Conservation (phyloP, 75 land plant genomes). For the Picea sitchensis region DNA sequence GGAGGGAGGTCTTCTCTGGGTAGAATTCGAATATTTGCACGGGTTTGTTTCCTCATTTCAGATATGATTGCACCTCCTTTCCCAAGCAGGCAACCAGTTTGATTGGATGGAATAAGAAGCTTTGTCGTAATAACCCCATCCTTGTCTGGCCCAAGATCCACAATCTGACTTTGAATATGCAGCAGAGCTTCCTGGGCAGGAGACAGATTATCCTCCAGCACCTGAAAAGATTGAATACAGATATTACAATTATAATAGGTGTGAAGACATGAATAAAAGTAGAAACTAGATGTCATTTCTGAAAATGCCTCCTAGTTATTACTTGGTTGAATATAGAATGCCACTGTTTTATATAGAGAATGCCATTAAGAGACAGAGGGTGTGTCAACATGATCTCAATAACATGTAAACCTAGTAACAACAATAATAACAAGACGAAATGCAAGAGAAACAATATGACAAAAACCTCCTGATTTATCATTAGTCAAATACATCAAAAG, state of each 20-base stretch:
- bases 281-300: background rate
- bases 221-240: constrained; percentile 27
- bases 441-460: background rate
- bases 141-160: constrained; percentile 64
- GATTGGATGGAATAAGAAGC: constrained; percentile 67
- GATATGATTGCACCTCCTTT: constrained; percentile 52
- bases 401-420: background rate
- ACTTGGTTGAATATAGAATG: background rate
- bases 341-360: background rate
- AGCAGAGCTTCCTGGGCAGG: constrained; percentile 94
- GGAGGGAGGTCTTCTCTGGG: constrained; percentile 57
- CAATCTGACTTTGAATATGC: constrained; percentile 77
- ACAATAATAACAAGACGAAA: background rate
- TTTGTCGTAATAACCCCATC: constrained; percentile 70
- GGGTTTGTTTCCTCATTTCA: constrained; percentile 54
- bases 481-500: background rate
- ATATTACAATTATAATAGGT: constrained; percentile 4
- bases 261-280: background rate
- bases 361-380: background rate
- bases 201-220: constrained; percentile 82
- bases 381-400: background rate
- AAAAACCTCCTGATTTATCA: background rate
- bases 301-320: background rate
- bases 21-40: constrained; percentile 67
- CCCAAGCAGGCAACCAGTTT: constrained; percentile 62